A percentile compares a stretch with the other conserved stretches of the same genome.
These are phyloP conservation scores for Wickerhamiella sergipiensis DNA, from an alignment of 805 yeast genomes.

Conservation along the genomic window DNA sequence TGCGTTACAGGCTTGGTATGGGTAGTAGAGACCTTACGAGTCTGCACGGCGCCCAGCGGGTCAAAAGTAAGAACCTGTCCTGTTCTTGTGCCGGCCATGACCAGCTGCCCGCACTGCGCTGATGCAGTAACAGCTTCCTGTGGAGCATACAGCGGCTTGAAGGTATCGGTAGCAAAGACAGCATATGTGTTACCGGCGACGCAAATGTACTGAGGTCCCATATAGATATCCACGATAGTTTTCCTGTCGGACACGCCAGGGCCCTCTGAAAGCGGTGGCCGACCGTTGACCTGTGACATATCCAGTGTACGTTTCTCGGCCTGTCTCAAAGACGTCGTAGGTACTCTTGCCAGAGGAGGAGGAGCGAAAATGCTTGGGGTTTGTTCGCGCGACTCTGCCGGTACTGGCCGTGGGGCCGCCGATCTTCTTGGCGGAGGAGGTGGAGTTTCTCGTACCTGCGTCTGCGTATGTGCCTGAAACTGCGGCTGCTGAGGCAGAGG, in stretches of 20 bases:
- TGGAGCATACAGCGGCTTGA: not conserved
- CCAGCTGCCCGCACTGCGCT: not conserved
- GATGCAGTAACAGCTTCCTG: not conserved
- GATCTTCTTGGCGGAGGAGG: not conserved
- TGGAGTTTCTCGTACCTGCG: not conserved
- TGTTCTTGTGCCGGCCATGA: conserved; percentile 1
- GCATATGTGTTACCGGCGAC: not conserved
- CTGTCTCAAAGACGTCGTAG: not conserved
- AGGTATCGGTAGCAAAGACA: not conserved
- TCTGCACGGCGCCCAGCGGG: not conserved
- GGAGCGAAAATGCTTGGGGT: not conserved
- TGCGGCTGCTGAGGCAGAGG: too few species aligned
- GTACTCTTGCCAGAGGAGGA: not conserved
- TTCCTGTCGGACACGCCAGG: not conserved
- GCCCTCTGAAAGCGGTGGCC: not conserved
- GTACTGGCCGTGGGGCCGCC: too few species aligned
- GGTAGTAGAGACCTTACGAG: not conserved
- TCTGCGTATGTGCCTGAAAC: too few species aligned
- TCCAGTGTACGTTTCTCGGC: not conserved
- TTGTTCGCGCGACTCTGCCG: too few species aligned
- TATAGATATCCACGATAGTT: not conserved
- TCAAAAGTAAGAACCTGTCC: not conserved
- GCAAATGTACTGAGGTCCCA: not conserved
- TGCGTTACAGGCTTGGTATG: conserved; percentile 12
- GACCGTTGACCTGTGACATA: not conserved